Conservation (phyloP, 2,329 filamentous ascomycete species). For the Phaeosphaeriaceae sp. region DNA sequence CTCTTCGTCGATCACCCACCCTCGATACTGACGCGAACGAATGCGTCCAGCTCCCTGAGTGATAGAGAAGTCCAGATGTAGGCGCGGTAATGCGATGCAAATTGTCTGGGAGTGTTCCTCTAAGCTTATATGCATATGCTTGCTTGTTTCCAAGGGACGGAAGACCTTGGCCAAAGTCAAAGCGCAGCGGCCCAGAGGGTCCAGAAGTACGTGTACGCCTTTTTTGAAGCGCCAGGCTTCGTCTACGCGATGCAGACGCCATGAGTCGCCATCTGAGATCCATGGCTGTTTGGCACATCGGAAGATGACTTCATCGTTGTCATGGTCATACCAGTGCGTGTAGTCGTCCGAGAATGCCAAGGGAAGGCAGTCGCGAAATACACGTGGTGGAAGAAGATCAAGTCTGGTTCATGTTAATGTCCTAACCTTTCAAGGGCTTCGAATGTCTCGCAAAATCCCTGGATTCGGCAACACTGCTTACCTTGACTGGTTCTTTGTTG, state of each 20-base stretch:
- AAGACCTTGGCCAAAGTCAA: conserved; percentile 19
- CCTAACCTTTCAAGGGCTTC: no score
- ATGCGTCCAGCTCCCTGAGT: conserved; percentile 4
- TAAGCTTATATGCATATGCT: conserved; percentile 24
- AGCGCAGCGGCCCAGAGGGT: conserved; percentile 15
- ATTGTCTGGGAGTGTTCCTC: conserved; percentile 5
- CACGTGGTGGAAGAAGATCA: conserved; percentile 44
- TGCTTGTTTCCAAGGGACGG: conserved; percentile 18
- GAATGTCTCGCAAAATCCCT: no score
- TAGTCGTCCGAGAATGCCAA: conserved; percentile 23
- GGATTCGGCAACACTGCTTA: conserved; percentile 12
- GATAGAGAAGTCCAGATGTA: conserved; percentile 14
- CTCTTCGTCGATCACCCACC: conserved; percentile 28
- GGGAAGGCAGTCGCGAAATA: conserved; percentile 45
- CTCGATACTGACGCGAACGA: conserved; percentile 28
- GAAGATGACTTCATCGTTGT: conserved; percentile 17
- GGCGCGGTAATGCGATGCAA: conserved; percentile 18
- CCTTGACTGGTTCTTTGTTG: conserved; percentile 7
- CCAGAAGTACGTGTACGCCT: conserved; percentile 6
- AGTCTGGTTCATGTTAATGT: conserved; percentile 10
- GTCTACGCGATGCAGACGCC: conserved; percentile 20
- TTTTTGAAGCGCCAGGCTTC: conserved; percentile 24
- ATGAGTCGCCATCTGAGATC: conserved; percentile 7
- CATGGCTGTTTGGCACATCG: conserved; percentile 13
- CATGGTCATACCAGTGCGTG: conserved; percentile 36